These are phyloP conservation scores for Colletotrichum higginsianum DNA, from an alignment of 2,329 filamentous ascomycete genomes.

Conservation along the genomic window DNA sequence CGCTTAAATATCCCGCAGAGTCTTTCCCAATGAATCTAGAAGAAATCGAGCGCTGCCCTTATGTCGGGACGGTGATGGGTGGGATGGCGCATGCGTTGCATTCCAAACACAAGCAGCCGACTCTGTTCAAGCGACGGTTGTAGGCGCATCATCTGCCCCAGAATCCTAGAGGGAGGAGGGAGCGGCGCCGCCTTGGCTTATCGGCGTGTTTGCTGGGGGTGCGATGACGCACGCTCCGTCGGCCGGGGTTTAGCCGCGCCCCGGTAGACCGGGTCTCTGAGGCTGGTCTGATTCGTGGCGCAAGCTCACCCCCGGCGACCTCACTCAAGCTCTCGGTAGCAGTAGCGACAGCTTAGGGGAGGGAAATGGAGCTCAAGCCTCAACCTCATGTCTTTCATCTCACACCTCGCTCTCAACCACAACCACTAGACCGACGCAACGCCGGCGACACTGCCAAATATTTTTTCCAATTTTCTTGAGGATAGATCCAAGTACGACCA, in stretches of 20 bases:
- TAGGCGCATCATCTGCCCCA: slow-evolving; percentile 1
- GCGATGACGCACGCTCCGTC: slow-evolving; percentile 34
- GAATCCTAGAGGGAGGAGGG: neutral
- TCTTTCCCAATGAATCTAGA: neutral
- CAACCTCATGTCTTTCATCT: slow-evolving; percentile 10
- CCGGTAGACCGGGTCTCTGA: neutral
- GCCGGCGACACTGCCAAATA: no score
- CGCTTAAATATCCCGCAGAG: neutral
- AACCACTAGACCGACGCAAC: neutral
- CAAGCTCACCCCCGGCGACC: slow-evolving; percentile 25
- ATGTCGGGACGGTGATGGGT: neutral
- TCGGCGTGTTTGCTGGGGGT: slow-evolving; percentile 7
- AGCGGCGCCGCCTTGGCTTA: neutral
- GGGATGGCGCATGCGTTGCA: slow-evolving; percentile 4
- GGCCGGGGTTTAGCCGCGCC: slow-evolving; percentile 37
- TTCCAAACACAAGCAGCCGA: neutral
- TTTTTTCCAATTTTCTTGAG: neutral
- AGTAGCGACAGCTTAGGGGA: slow-evolving; percentile 10
- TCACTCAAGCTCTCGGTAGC: neutral
- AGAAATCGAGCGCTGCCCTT: neutral
- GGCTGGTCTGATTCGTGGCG: slow-evolving; percentile 35
- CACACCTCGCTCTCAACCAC: slow-evolving; percentile 8
- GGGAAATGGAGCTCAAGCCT: slow-evolving; percentile 14
- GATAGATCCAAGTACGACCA: neutral
- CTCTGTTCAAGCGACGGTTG: neutral